A percentile compares a stretch with the other conserved stretches of the same genome.
These are phyloP conservation scores for Hondaea fermentalgiana DNA, from an alignment of 108 stramenopile genomes.

Conservation along the genomic window DNA sequence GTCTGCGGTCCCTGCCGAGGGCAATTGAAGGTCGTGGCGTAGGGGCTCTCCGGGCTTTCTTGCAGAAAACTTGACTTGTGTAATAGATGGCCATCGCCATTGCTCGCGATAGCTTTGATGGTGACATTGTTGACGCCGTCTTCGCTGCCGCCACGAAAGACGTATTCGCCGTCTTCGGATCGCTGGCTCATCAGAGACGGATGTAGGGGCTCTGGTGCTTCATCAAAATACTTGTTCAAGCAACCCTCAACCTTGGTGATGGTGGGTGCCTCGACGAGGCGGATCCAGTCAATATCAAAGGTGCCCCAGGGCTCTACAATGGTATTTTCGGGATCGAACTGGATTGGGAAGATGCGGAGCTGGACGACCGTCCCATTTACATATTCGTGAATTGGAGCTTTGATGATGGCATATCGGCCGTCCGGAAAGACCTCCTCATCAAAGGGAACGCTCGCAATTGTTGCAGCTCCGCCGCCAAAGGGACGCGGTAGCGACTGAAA, in stretches of 20 bases:
- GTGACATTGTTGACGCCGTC: slow-evolving; percentile 16
- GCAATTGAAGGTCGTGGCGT: slow-evolving; percentile 39
- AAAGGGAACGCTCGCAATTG: neutral
- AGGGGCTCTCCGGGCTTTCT: neutral
- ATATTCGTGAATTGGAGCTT: neutral
- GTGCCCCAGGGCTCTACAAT: neutral
- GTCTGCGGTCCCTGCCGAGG: slow-evolving; percentile 24
- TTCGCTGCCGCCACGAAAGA: slow-evolving; percentile 4
- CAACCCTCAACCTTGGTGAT: slow-evolving; percentile 36
- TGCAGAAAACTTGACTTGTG: neutral
- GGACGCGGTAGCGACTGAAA: neutral
- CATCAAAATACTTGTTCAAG: slow-evolving; percentile 30
- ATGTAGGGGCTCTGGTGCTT: neutral
- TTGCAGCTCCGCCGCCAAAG: neutral
- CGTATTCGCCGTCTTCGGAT: slow-evolving; percentile 11
- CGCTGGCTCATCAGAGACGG: neutral
- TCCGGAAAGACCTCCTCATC: neutral
- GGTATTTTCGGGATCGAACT: neutral
- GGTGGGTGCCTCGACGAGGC: slow-evolving; percentile 29
- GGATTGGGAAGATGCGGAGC: neutral
- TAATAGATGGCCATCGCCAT: neutral
- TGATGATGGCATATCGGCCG: neutral
- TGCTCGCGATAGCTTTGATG: neutral
- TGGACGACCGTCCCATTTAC: neutral
- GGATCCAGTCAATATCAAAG: slow-evolving; percentile 42